A percentile compares a stretch with the other conserved stretches of the same genome.
Conservation (phyloP, 352 stramenopile genomes). For the Peronospora destructor region DNA sequence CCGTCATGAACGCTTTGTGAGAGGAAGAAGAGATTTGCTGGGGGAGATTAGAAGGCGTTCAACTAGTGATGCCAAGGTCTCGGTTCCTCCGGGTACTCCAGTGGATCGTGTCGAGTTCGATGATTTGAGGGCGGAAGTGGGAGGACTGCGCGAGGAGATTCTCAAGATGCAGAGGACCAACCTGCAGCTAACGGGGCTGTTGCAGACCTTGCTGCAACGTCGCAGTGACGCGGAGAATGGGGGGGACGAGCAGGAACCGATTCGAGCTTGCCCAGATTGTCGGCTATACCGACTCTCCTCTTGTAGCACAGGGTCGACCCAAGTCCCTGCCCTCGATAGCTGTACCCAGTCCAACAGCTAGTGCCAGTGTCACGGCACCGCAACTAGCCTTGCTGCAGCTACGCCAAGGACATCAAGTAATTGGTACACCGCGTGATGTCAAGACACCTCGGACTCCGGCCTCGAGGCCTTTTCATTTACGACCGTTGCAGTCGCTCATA, state of each 20-base stretch:
- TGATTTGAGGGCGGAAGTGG: constrained; percentile 52
- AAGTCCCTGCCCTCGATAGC: constrained; percentile 21
- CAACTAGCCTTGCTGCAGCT: constrained; percentile 30
- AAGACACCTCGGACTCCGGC: constrained; percentile 27
- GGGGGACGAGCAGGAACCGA: constrained; percentile 7
- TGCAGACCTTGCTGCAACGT: constrained; percentile 45
- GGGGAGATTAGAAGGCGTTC: constrained; percentile 67
- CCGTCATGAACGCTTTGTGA: constrained; percentile 77
- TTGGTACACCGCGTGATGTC: constrained; percentile 21
- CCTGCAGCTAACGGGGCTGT: constrained; percentile 46
- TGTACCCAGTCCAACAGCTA: constrained; percentile 26
- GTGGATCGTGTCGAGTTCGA: constrained; percentile 72
- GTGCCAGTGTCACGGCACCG: constrained; percentile 12
- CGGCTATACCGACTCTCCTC: constrained; percentile 10
- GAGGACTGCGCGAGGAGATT: constrained; percentile 51
- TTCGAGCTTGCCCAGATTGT: constrained; percentile 7
- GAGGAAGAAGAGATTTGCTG: constrained; percentile 57
- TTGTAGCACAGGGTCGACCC: constrained; percentile 11
- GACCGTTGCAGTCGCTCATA: constrained; percentile 41
- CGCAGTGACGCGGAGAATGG: constrained; percentile 16
- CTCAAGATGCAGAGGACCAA: constrained; percentile 64
- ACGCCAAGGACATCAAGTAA: constrained; percentile 21
- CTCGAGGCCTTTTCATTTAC: constrained; percentile 36
- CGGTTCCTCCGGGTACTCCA: constrained; percentile 15
- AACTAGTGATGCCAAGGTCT: constrained; percentile 14